Base-by-base conservation (phyloP, 208 protist species). In the Wallacemonas rigidus region DNA sequence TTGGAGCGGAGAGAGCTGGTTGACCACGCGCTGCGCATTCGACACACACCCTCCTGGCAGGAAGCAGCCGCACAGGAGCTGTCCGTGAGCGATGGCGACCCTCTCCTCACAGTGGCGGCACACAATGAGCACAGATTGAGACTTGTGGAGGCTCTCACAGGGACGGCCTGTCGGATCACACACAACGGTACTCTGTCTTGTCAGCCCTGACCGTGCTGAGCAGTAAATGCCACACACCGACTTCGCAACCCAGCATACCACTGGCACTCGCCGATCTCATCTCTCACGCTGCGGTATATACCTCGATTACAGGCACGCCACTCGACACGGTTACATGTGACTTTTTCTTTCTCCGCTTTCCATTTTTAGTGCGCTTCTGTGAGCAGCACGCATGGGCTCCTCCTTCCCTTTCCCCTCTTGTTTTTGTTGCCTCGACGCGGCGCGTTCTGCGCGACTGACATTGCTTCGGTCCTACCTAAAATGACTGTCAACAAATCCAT, bases 1-100 rank as follows among this genome's bases (percentile, higher is more conserved):
- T 57, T 87, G 3, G 80, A 88, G 74, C 76, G 79, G 9, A 45
- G 60, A 3, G 73, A 92, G n/a, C 64, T 90, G 5, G 76, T 84
- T 39, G 67, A 80, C 40, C 75, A 68, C 17, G 83, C 71, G 1
- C 50, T 86, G 64, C 69, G 78, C 47, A 70, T 82, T 14, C 77
- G 76, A 48, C 67, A 79, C 17, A 60, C 70, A 43, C 79, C 71
- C 0, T 84, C 75, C 0, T 38, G 75, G 44, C 82, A 89, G 41
- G 77, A 89, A 48, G 75, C 64, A n/a, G 71, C 88, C 2, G 75
- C 79, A 5, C 75, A 79, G 64, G 63, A 82, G 71, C 76, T 90
- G 12, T 77, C 80, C 1, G 67, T 80, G 5, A 64, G 73, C 0
- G 86, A 88, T 8, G 69, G 56, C 47, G 56, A 60, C 6, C 75